Evolutionary conservation across 495 filamentous ascomycete genomes (phyloP), one percentile per base, ranked within the genome.

Genomic region (Penicillium salamii): DNA sequence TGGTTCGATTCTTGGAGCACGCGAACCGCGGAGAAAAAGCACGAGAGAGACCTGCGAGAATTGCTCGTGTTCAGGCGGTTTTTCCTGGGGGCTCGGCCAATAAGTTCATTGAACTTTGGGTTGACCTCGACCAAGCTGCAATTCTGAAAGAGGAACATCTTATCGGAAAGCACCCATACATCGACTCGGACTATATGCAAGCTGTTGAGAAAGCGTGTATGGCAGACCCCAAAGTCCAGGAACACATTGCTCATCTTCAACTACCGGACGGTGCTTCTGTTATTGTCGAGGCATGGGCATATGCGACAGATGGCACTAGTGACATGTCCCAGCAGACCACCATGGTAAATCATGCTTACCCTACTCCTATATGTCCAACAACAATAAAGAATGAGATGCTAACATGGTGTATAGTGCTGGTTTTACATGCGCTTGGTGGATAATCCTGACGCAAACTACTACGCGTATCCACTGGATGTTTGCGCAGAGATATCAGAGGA

Each of bases 231-330:
- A 31, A 52, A 17, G 54, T 67, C 2, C 50, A 67, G 35, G 52
- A 34, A 1, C 57, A 58, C 33, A 55, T 69, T 17, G 8, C 50
- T 20, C 49, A 53, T 9, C 38, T 72, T 1, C 32, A 65, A 14
- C 52, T 72, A 5, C 68, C 68, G 11, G 43, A 47, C 7, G 62
- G 54, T 2, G 61, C 66, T 2, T 53, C 43, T 5, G 64, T 70
- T 6, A 52, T 61, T 42, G 49, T 69, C 14, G 69, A 72, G 36
- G 57, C 69, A 3, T 71, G 68, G 69, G 59, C 69, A 1, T 72
- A 71, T 51, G 64, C 62, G 1, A 66, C 68, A 9, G 69, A 72
- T 58, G 69, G 68, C 0, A 66, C 68, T 55, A 66, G 63, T 36
- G 64, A 71, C 24, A 71, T 71, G 62, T 50, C 55, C 3, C 49